Conservation (phyloP, 106 monocot species). For the Posidonia australis region DNA sequence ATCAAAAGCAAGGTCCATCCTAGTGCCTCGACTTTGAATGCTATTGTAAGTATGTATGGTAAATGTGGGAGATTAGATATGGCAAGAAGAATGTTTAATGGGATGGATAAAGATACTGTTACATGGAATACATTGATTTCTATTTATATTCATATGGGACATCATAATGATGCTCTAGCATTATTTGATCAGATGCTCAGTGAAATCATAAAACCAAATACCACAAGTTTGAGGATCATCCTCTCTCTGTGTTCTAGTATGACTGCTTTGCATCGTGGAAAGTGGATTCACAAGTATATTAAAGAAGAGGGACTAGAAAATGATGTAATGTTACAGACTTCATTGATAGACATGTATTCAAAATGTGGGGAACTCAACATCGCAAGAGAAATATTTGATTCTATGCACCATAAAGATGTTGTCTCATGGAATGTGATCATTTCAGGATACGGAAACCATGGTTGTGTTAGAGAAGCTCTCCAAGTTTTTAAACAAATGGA, state of each 20-base stretch:
- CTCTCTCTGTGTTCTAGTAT: slow-evolving; percentile 63
- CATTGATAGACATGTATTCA: slow-evolving; percentile 75
- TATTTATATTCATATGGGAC: slow-evolving; percentile 27
- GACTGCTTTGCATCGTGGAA: slow-evolving; percentile 44
- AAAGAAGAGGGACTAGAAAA: slow-evolving; percentile 31
- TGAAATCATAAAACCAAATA: slow-evolving; percentile 35
- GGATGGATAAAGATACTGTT: slow-evolving; percentile 31
- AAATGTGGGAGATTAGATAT: slow-evolving; percentile 32
- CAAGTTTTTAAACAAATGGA: slow-evolving; percentile 46
- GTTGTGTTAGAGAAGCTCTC: slow-evolving; percentile 46
- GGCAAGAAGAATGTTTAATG: slow-evolving; percentile 38
- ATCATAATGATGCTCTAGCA: slow-evolving; percentile 35
- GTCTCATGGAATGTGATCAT: slow-evolving; percentile 87
- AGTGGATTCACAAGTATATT: slow-evolving; percentile 39
- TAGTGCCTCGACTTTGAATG: slow-evolving; percentile 33
- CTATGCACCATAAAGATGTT: slow-evolving; percentile 51
- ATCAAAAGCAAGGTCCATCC: slow-evolving; percentile 28
- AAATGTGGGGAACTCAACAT: slow-evolving; percentile 65
- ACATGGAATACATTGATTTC: slow-evolving; percentile 66
- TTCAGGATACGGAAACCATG: slow-evolving; percentile 63
- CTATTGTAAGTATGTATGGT: slow-evolving; percentile 55
- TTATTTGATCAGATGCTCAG: slow-evolving; percentile 58
- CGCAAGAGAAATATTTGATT: slow-evolving; percentile 58
- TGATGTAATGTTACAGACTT: slow-evolving; percentile 34
- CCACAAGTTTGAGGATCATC: slow-evolving; percentile 35